A percentile compares a stretch with the other conserved stretches of the same genome.
Conservation (phyloP, 176 grass and related monocot species). For the Pontederia paniculata region DNA sequence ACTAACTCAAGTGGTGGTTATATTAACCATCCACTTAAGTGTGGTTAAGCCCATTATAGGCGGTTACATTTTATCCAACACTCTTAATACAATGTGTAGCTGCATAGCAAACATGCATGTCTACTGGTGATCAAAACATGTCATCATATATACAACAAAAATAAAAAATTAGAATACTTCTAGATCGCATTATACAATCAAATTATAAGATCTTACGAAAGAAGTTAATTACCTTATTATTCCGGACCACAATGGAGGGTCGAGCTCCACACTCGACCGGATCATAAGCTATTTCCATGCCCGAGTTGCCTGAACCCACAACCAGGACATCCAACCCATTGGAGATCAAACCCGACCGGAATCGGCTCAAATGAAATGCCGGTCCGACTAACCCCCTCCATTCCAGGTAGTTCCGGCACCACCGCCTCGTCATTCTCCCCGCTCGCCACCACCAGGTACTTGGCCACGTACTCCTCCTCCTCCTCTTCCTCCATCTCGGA, state of each 20-base stretch:
- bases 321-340: slow-evolving; percentile 53
- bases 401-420: slow-evolving; percentile 52
- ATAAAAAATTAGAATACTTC: too few relatives aligned
- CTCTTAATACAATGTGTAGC: slow-evolving; percentile 14
- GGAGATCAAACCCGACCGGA: slow-evolving; percentile 20
- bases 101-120: too few relatives aligned
- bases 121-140: too few relatives aligned
- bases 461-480: slow-evolving; percentile 28
- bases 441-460: slow-evolving; percentile 51
- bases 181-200: too few relatives aligned
- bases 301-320: slow-evolving; percentile 74
- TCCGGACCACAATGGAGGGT: slow-evolving; percentile 43
- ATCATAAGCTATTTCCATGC: slow-evolving; percentile 83
- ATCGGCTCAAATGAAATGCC: slow-evolving; percentile 47
- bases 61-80: too few relatives aligned
- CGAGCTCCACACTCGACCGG: slow-evolving; percentile 34
- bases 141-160: too few relatives aligned
- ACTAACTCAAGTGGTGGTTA: too few relatives aligned
- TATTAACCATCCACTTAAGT: too few relatives aligned
- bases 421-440: slow-evolving; percentile 64
- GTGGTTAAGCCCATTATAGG: too few relatives aligned
- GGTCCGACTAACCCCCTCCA: slow-evolving; percentile 38
- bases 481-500: neutral
- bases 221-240: too few relatives aligned
- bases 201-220: too few relatives aligned